Evolutionary conservation across 2,329 filamentous ascomycete genomes (phyloP).

Genomic region (Fusarium falciforme): DNA sequence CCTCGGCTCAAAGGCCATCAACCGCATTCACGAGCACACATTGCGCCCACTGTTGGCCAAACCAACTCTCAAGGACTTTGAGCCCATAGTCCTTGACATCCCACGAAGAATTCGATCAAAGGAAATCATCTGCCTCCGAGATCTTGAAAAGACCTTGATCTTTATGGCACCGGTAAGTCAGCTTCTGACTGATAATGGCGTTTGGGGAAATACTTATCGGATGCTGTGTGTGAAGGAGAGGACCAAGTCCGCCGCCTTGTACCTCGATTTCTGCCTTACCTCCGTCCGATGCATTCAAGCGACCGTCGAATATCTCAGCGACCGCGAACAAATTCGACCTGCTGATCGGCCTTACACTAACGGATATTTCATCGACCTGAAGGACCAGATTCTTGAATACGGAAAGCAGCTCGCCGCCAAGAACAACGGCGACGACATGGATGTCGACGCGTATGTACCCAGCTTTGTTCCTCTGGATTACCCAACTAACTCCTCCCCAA

Average conservation of each 20-base stretch:
- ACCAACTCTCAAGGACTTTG: conserved; percentile 80
- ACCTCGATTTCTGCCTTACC: conserved; percentile 89
- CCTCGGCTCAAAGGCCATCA: conserved; percentile 76
- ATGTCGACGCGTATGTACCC: conserved; percentile 66
- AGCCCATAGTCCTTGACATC: conserved; percentile 81
- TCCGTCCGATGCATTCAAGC: conserved; percentile 92
- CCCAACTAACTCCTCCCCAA: conserved; percentile 47
- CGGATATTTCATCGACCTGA: conserved; percentile 96
- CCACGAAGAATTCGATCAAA: conserved; percentile 84
- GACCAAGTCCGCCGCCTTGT: conserved; percentile 76
- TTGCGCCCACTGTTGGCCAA: conserved; percentile 82
- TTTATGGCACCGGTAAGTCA: conserved; percentile 94
- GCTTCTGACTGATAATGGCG: conserved; percentile 63
- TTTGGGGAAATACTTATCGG: conserved; percentile 75
- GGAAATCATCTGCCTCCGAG: conserved; percentile 89
- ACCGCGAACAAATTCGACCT: conserved; percentile 86
- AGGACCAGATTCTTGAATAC: conserved; percentile 93
- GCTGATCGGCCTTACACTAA: conserved; percentile 92
- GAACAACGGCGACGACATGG: conserved; percentile 69
- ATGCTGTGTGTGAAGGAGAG: conserved; percentile 81
- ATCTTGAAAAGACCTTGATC: conserved; percentile 93
- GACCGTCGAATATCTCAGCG: conserved; percentile 86
- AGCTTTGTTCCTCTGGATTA: conserved; percentile 46
- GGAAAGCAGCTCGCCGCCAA: conserved; percentile 84
- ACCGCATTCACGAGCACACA: conserved; percentile 83